phyloP scores from a whole-genome alignment of 2,329 filamentous ascomycete genomes.

The Xylogone sp. region DNA sequence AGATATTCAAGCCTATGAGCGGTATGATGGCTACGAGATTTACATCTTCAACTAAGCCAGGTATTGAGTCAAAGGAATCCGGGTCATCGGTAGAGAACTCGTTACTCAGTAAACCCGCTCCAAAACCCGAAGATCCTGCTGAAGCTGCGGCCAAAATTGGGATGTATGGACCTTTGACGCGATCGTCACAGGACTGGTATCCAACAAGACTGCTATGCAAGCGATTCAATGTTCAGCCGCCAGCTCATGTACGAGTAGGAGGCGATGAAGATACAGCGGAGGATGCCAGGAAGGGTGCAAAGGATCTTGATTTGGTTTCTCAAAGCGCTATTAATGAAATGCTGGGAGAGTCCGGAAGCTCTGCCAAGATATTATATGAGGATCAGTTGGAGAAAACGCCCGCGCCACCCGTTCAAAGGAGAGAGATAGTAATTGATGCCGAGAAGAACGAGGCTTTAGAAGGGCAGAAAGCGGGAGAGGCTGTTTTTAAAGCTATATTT shows the following conservation, averaged over 20 bases:
- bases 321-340: conserved; percentile 52
- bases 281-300: conserved; percentile 17
- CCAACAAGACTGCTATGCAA: conserved; percentile 89
- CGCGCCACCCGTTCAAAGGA: conserved; percentile 6
- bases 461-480: conserved; percentile 68
- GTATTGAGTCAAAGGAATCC: conserved; percentile 33
- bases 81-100: conserved; percentile 29
- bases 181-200: conserved; percentile 67
- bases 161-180: conserved; percentile 90
- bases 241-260: conserved; percentile 57
- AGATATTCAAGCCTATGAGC: conserved; percentile 87
- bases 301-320: conserved; percentile 43
- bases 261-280: conserved; percentile 38
- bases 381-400: neutral
- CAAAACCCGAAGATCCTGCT: conserved; percentile 69
- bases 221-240: conserved; percentile 82
- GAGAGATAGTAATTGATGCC: conserved; percentile 52
- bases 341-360: conserved; percentile 39
- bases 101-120: conserved; percentile 42
- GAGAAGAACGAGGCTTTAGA: conserved; percentile 78
- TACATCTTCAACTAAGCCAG: conserved; percentile 61
- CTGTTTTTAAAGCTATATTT: conserved; percentile 90
- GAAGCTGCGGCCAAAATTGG: conserved; percentile 83
- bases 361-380: conserved; percentile 1
- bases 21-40: conserved; percentile 93